A percentile compares a stretch with the other conserved stretches of the same genome.
phyloP scores from a whole-genome alignment of 805 yeast species.

The Candida loeiensis region DNA sequence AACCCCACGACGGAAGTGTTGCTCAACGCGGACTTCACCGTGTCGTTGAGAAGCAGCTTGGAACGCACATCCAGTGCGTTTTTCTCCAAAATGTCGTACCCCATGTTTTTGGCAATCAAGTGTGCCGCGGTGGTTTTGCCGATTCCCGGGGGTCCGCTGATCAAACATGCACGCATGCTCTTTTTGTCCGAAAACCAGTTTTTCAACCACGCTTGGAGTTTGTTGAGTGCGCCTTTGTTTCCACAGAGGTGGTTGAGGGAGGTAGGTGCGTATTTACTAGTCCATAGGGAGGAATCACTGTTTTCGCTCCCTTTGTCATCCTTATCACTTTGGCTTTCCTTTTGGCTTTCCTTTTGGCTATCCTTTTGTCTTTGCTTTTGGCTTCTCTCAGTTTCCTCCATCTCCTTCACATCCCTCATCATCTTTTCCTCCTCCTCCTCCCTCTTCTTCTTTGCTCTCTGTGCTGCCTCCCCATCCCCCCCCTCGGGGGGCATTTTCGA shows the following conservation, averaged over 20 bases:
- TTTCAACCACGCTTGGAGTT: constrained; percentile 68
- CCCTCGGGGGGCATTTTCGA: constrained; percentile 86
- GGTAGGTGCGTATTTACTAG: constrained; percentile 87
- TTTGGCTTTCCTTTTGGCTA: not conserved
- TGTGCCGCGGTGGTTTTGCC: constrained; percentile 85
- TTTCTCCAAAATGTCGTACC: constrained; percentile 71
- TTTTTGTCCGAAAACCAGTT: constrained; percentile 70
- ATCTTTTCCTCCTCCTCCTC: constrained; percentile 63
- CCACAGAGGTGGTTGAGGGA: constrained; percentile 80
- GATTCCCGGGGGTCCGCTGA: constrained; percentile 86
- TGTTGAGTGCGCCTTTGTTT: constrained; percentile 69
- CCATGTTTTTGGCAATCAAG: constrained; percentile 62
- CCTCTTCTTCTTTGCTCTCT: constrained; percentile 64
- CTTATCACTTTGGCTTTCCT: not conserved
- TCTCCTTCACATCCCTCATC: constrained; percentile 37
- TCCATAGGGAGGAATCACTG: constrained; percentile 56
- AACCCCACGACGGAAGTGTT: constrained; percentile 83
- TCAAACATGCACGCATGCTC: constrained; percentile 73
- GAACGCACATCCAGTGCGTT: constrained; percentile 91
- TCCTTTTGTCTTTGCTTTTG: constrained; percentile 13
- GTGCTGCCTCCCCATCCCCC: constrained; percentile 79
- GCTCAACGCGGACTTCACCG: constrained; percentile 65
- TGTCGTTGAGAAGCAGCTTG: constrained; percentile 66
- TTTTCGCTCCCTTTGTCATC: constrained; percentile 40
- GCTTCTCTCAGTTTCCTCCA: constrained; percentile 20